Percentiles rank a stretch among this genome's conserved stretches.
phyloP scores from a whole-genome alignment of 139 green algal genomes.

The Asterochloris sp. region DNA sequence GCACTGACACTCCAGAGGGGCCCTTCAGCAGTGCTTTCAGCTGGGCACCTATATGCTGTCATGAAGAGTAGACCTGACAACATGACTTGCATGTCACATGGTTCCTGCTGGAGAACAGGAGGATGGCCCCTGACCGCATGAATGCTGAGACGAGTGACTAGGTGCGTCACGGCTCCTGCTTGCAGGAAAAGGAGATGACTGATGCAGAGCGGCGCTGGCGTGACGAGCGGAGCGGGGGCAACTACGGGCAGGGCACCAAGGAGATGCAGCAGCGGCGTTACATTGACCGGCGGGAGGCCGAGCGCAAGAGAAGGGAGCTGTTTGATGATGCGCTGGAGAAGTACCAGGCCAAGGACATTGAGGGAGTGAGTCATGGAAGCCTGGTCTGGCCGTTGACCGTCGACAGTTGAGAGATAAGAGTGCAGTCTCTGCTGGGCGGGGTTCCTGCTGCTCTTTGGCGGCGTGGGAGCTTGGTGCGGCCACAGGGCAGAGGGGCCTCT shows the following conservation, averaged over 20 bases:
- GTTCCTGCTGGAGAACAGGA: no score
- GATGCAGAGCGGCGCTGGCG: constrained; percentile 62
- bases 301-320: constrained; percentile 78
- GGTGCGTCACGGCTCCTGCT: no score
- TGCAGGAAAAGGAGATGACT: constrained; percentile 51
- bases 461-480: neutral
- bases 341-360: constrained; percentile 75
- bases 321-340: constrained; percentile 86
- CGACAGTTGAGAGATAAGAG: neutral
- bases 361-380: constrained; percentile 42
- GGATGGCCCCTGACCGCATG: no score
- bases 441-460: no score
- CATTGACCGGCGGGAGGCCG: constrained; percentile 72
- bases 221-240: constrained; percentile 82
- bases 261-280: constrained; percentile 93
- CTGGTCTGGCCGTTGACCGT: no score
- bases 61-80: no score
- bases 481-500: neutral
- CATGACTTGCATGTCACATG: no score
- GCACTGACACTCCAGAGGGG: no score
- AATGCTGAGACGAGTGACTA: no score
- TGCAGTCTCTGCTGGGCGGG: neutral
- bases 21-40: no score
- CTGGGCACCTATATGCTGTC: no score
- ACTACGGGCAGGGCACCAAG: constrained; percentile 92